These are phyloP conservation scores for Suillus americanus DNA, from an alignment of 768 basidiomycete species.

Conservation along the genomic window DNA sequence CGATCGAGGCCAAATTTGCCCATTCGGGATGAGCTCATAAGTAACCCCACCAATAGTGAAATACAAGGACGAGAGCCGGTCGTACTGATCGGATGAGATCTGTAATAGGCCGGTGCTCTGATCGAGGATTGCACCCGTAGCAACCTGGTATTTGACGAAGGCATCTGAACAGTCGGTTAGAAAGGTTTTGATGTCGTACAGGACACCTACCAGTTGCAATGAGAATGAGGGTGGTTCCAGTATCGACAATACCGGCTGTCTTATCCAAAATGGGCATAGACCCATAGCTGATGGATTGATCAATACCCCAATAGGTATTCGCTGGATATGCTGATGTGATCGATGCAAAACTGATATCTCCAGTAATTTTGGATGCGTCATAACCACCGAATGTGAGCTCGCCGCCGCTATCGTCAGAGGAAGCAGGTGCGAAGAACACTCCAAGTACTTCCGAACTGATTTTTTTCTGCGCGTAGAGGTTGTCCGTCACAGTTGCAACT, in stretches of 20 bases:
- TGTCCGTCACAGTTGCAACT: conserved; percentile 30
- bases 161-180: background rate
- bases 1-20: conserved; percentile 17
- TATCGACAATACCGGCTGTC: background rate
- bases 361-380: conserved; percentile 32
- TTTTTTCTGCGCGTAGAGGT: conserved; percentile 29
- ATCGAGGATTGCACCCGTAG: conserved; percentile 14
- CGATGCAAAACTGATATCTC: conserved; percentile 30
- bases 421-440: conserved; percentile 33
- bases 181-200: background rate
- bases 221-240: background rate
- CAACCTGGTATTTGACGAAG: background rate
- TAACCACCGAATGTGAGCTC: conserved; percentile 38
- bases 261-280: background rate
- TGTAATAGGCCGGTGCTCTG: conserved; percentile 15
- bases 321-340: conserved; percentile 33
- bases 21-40: background rate
- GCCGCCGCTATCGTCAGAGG: conserved; percentile 25
- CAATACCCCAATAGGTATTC: conserved; percentile 33
- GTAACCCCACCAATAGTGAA: conserved; percentile 7
- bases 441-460: conserved; percentile 27
- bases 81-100: conserved; percentile 8
- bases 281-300: conserved; percentile 20
- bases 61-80: conserved; percentile 1
- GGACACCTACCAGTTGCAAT: background rate